These are phyloP conservation scores for Anethum foeniculum DNA, from an alignment of 140 eudicot species.

Conservation along the genomic window DNA sequence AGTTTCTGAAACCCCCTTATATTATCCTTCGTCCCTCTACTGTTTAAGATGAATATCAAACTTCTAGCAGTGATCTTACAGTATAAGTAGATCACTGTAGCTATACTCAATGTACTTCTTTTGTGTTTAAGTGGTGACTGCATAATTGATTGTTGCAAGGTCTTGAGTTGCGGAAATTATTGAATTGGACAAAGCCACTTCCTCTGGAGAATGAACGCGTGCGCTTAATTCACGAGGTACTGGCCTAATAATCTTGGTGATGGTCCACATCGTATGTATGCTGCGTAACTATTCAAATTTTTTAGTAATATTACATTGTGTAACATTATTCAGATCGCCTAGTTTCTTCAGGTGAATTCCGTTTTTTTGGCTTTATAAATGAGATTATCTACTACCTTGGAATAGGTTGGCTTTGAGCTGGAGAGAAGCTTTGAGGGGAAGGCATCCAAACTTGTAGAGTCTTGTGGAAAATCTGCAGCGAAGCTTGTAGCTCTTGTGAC, in stretches of 20 bases:
- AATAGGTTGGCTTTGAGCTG: constrained; percentile 72
- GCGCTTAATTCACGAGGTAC: constrained; percentile 87
- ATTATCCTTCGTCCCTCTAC: neutral
- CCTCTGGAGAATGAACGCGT: constrained; percentile 94
- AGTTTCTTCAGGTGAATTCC: neutral
- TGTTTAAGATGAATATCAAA: neutral
- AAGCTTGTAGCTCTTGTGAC: constrained; percentile 71
- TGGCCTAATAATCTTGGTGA: neutral
- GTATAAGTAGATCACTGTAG: neutral
- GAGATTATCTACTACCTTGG: neutral
- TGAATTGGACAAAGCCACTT: constrained; percentile 89
- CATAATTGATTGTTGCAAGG: constrained; percentile 44
- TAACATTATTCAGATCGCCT: neutral
- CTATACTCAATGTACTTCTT: neutral
- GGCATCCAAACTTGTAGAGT: constrained; percentile 70
- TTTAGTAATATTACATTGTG: neutral
- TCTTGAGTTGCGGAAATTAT: constrained; percentile 57
- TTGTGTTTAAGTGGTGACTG: constrained; percentile 3
- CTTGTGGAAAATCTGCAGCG: constrained; percentile 66
- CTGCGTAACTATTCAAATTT: neutral
- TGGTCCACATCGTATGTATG: neutral
- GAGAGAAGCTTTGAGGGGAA: constrained; percentile 81
- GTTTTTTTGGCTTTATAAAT: neutral
- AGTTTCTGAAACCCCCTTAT: neutral
- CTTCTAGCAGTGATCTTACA: neutral